Conservation (phyloP, 345 rosid genomes). For the Hibiscus tridactylites region DNA sequence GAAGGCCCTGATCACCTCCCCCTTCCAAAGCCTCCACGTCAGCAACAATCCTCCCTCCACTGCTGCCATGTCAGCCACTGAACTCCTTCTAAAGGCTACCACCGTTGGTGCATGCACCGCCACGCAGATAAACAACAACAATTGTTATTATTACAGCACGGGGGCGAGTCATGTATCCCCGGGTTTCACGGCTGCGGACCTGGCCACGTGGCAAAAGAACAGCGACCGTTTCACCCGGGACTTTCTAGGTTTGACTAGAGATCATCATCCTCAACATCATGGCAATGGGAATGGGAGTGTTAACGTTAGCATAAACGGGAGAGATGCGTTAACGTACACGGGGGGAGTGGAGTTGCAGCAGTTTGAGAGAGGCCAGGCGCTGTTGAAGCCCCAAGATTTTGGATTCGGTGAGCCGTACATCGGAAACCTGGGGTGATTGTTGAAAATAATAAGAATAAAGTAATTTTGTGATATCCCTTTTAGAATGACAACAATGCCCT, state of each 20-base stretch:
- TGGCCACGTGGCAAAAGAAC: constrained; percentile 55
- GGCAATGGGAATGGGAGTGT: constrained; percentile 18
- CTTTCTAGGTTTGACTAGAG: constrained; percentile 61
- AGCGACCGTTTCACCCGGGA: constrained; percentile 60
- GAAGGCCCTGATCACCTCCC: constrained; percentile 16
- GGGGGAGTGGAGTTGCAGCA: constrained; percentile 44
- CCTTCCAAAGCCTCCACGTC: constrained; percentile 27
- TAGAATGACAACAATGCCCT: not conserved
- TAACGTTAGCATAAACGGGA: constrained; percentile 35
- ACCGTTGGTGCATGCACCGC: constrained; percentile 30
- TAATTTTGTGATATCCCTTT: not conserved
- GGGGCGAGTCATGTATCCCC: constrained; percentile 18
- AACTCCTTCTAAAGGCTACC: constrained; percentile 86
- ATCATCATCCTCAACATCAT: not conserved
- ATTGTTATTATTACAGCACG: not conserved
- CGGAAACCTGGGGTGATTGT: constrained; percentile 31
- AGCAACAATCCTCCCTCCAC: constrained; percentile 16
- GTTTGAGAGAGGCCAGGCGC: constrained; percentile 33
- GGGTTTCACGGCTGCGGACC: constrained; percentile 26
- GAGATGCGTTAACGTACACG: constrained; percentile 39
- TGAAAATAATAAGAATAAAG: not conserved
- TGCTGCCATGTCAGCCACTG: constrained; percentile 63
- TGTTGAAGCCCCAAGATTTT: constrained; percentile 41
- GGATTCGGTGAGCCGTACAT: constrained; percentile 39
- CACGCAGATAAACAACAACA: constrained; percentile 11